Conservation (phyloP, 345 rosid species). For the Syzygium aqueum region DNA sequence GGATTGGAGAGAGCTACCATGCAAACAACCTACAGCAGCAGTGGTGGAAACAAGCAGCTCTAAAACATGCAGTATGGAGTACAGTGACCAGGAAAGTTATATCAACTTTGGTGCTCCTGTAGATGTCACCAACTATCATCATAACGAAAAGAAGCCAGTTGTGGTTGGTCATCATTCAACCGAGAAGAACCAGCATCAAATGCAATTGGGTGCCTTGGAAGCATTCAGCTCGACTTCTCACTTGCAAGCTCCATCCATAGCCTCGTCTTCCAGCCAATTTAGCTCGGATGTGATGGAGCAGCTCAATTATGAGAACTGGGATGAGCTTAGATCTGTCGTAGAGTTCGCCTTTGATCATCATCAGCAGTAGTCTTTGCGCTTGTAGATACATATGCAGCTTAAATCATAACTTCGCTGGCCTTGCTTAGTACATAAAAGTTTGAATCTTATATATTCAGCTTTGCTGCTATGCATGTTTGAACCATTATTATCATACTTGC, state of each 20-base stretch:
- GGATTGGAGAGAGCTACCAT: conserved; percentile 49
- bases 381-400: not conserved
- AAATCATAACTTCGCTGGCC: not conserved
- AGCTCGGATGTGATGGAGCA: conserved; percentile 14
- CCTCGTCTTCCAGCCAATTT: conserved; percentile 26
- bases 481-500: not conserved
- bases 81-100: conserved; percentile 20
- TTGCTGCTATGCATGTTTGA: not conserved
- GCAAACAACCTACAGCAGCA: conserved; percentile 9
- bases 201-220: not conserved
- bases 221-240: not conserved
- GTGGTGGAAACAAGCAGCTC: conserved; percentile 8
- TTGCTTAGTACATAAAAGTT: not conserved
- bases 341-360: conserved; percentile 40
- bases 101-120: conserved; percentile 33
- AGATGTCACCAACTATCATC: not conserved
- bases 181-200: not conserved
- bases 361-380: not conserved
- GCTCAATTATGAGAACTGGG: conserved; percentile 43
- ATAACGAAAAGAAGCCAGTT: conserved; percentile 12
- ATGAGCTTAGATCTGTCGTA: conserved; percentile 66
- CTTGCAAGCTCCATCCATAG: conserved; percentile 14
- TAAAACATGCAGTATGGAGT: not conserved
- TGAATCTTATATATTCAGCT: not conserved
- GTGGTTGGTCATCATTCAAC: not conserved